A percentile compares a stretch with the other conserved stretches of the same genome.
Evolutionary conservation across 2,329 filamentous ascomycete genomes (phyloP).

Genomic region (Dactylellina cionopaga): DNA sequence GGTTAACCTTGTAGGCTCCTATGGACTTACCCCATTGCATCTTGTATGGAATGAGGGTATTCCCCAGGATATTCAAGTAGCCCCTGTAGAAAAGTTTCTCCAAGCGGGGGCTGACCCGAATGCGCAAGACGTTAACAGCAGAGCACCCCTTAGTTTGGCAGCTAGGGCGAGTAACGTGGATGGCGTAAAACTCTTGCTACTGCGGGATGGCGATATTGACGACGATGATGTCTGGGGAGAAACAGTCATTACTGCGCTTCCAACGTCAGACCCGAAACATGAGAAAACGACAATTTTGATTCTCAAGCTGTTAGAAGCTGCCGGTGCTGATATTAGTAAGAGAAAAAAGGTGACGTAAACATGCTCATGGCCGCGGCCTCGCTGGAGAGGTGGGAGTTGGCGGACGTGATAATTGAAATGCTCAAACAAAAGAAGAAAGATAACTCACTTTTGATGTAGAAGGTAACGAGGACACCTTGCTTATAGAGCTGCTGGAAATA

Average conservation of each 20-base stretch:
- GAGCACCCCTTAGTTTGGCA: neutral
- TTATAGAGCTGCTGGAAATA: neutral
- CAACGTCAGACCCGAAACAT: neutral
- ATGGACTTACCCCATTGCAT: neutral
- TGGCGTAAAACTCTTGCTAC: neutral
- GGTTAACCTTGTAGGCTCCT: neutral
- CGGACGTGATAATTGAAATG: neutral
- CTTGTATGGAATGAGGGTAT: neutral
- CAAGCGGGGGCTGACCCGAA: constrained; percentile 8
- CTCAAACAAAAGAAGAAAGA: neutral
- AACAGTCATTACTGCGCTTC: neutral
- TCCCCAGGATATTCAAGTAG: neutral
- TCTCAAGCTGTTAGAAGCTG: neutral
- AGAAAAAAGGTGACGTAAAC: neutral
- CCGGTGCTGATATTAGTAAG: neutral
- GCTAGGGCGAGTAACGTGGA: neutral
- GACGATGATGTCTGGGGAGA: neutral
- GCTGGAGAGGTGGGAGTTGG: neutral
- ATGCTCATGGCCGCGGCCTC: neutral
- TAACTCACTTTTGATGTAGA: neutral
- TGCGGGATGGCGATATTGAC: neutral
- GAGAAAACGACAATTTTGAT: neutral
- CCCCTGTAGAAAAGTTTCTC: neutral
- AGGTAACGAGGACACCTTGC: neutral
- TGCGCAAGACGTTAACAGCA: neutral